Conservation (phyloP, 371 early-diverging fungal genomes). For the Mortierella sp. region DNA sequence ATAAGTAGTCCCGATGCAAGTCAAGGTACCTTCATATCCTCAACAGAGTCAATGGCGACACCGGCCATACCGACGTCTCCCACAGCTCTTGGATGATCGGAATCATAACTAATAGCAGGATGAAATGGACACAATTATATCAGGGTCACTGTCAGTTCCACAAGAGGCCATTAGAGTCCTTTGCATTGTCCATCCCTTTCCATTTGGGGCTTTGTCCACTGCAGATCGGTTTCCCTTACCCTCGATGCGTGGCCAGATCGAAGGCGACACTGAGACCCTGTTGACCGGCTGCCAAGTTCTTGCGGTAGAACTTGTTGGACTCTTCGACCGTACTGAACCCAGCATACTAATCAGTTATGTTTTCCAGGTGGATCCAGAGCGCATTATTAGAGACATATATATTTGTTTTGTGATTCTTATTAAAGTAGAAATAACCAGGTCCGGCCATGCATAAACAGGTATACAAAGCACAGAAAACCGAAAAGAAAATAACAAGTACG, state of each 20-base stretch:
- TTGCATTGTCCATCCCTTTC: neutral
- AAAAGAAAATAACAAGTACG: too few relatives aligned
- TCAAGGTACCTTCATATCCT: conserved; percentile 82
- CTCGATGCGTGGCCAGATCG: conserved; percentile 89
- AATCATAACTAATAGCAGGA: conserved; percentile 72
- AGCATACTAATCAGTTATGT: conserved; percentile 68
- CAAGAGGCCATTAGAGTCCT: too few relatives aligned
- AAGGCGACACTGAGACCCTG: conserved; percentile 89
- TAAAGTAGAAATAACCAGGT: neutral
- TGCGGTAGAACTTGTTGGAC: conserved; percentile 85
- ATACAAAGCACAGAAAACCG: too few relatives aligned
- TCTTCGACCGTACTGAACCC: conserved; percentile 93
- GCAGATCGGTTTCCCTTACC: conserved; percentile 54
- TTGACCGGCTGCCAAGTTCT: conserved; percentile 88
- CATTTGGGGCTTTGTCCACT: neutral
- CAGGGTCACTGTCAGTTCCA: too few relatives aligned
- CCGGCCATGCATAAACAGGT: neutral
- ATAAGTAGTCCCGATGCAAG: too few relatives aligned
- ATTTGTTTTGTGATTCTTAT: neutral
- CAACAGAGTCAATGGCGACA: conserved; percentile 90
- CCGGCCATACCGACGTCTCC: conserved; percentile 95
- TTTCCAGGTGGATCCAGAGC: neutral
- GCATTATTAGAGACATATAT: neutral
- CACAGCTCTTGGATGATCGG: conserved; percentile 85
- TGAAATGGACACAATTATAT: too few relatives aligned